Conservation (phyloP, 305 asterid genomes). For the Fraxinus nigra region DNA sequence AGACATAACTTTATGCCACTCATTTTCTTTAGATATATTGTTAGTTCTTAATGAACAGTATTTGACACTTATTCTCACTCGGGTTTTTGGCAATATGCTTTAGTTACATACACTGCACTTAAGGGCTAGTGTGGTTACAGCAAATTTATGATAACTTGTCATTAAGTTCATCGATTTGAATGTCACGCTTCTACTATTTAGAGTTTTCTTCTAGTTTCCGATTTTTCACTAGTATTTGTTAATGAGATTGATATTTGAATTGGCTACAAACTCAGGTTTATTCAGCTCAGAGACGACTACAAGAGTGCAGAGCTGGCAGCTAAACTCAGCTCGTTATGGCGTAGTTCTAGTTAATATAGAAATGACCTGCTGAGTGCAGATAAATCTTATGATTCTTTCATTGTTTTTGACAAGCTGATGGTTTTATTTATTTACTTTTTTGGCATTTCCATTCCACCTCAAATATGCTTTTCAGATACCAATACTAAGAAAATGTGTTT, state of each 20-base stretch:
- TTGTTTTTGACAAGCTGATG: not conserved
- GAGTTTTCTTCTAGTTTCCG: not conserved
- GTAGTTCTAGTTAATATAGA: conserved; percentile 36
- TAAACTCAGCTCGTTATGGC: conserved; percentile 68
- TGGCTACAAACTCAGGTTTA: conserved; percentile 62
- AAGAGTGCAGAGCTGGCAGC: conserved; percentile 93
- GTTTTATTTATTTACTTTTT: not conserved
- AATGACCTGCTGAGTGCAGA: not conserved
- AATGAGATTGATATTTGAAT: conserved; percentile 10
- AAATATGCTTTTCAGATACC: not conserved
- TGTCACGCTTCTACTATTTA: not conserved
- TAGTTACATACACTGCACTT: not conserved
- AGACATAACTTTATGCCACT: not conserved
- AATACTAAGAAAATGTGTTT: not conserved
- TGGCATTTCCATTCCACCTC: not conserved
- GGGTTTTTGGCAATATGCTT: not conserved
- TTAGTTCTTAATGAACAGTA: not conserved
- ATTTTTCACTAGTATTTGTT: not conserved
- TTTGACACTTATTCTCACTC: not conserved
- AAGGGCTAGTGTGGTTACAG: not conserved
- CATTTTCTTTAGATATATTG: not conserved
- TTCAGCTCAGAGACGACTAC: conserved; percentile 83
- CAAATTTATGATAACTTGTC: not conserved
- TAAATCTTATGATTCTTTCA: not conserved
- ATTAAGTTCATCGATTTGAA: not conserved